phyloP scores from a whole-genome alignment of 805 yeast species.

The Ogataea populi-albae region DNA sequence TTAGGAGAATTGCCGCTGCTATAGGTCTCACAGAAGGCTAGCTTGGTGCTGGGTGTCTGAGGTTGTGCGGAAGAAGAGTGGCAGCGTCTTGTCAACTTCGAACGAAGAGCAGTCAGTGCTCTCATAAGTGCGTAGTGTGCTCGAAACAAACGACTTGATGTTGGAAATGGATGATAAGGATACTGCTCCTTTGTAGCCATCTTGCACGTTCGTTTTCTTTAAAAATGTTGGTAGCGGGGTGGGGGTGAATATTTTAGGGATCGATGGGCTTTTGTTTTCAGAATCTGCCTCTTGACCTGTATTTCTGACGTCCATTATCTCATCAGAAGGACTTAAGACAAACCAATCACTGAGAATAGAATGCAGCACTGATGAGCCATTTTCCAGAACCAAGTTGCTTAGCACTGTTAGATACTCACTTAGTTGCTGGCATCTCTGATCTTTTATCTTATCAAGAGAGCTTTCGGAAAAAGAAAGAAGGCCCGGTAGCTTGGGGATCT shows the following conservation, averaged over 20 bases:
- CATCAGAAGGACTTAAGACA: background rate
- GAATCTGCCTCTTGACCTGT: background rate
- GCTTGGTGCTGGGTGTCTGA: no score
- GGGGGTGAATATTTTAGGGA: background rate
- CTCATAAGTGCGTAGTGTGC: no score
- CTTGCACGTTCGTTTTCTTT: background rate
- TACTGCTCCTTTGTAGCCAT: background rate
- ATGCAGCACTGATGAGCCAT: background rate
- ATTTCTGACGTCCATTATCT: no score
- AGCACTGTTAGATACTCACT: background rate
- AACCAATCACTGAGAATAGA: background rate
- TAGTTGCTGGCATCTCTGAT: background rate
- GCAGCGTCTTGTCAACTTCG: no score
- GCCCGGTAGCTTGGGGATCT: background rate
- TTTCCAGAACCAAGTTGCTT: background rate
- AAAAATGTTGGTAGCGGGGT: constrained; percentile 1
- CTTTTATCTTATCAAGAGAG: background rate
- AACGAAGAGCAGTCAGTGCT: no score
- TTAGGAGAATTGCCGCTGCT: no score
- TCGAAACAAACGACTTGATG: no score
- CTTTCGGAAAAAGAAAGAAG: background rate
- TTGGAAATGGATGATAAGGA: background rate
- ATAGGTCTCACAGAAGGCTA: no score
- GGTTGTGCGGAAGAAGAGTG: no score
- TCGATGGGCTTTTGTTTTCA: background rate